phyloP scores from a whole-genome alignment of 495 filamentous ascomycete species.

The Penicillium herquei region DNA sequence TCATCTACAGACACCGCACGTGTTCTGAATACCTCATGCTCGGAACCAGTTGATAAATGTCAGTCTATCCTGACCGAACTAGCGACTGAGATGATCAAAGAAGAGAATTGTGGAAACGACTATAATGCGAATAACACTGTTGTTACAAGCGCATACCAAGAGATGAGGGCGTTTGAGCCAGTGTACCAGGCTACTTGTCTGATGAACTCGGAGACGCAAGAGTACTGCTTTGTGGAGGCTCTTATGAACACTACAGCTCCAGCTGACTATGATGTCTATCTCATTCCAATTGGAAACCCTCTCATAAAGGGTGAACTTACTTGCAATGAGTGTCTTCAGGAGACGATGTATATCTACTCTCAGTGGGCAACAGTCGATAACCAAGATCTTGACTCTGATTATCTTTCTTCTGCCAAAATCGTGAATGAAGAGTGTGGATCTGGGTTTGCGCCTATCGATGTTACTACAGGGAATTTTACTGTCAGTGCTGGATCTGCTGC shows the following conservation, averaged over 20 bases:
- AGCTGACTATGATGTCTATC: slow-evolving; percentile 75
- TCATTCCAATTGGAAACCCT: slow-evolving; percentile 71
- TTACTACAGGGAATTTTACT: slow-evolving; percentile 43
- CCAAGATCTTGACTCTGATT: slow-evolving; percentile 57
- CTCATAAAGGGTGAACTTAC: slow-evolving; percentile 63
- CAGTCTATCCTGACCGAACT: slow-evolving; percentile 54
- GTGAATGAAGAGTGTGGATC: slow-evolving; percentile 66
- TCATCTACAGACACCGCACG: slow-evolving; percentile 64
- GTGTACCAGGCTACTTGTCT: slow-evolving; percentile 80
- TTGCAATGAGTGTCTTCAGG: slow-evolving; percentile 65
- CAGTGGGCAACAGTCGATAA: slow-evolving; percentile 56
- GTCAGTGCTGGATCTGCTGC: slow-evolving; percentile 13
- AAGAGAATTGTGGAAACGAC: slow-evolving; percentile 68
- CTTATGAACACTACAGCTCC: slow-evolving; percentile 69
- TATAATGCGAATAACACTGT: slow-evolving; percentile 61
- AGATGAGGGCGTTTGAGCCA: slow-evolving; percentile 68
- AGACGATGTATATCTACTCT: slow-evolving; percentile 70
- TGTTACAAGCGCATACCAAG: slow-evolving; percentile 70
- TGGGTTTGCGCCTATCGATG: slow-evolving; percentile 57
- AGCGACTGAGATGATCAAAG: slow-evolving; percentile 54
- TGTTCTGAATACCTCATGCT: slow-evolving; percentile 70
- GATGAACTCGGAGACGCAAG: slow-evolving; percentile 41
- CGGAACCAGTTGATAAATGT: slow-evolving; percentile 59
- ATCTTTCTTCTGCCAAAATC: slow-evolving; percentile 60
- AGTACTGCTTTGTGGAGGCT: slow-evolving; percentile 75